Evolutionary conservation across 2,329 filamentous ascomycete genomes (phyloP).

Genomic region (Clarireedia paspali): DNA sequence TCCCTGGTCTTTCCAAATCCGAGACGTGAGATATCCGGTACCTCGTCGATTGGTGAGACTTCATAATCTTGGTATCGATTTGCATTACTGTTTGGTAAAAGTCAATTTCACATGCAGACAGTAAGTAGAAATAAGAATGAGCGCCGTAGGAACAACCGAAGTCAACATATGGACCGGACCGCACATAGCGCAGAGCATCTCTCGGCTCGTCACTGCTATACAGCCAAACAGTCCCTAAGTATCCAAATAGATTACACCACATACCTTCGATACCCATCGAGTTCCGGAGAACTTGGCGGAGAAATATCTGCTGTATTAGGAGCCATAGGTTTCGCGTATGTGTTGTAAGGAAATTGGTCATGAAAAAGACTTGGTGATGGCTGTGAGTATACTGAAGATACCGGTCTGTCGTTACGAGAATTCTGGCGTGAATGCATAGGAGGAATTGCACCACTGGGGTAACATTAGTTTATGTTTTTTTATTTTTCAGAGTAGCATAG

Average conservation of each 20-base stretch:
- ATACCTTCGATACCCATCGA: slow-evolving; percentile 20
- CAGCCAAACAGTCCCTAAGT: background rate
- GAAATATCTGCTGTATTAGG: slow-evolving; percentile 31
- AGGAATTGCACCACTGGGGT: slow-evolving; percentile 14
- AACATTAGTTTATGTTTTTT: slow-evolving; percentile 15
- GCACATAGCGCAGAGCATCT: background rate
- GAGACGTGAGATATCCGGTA: slow-evolving; percentile 22
- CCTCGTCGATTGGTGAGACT: slow-evolving; percentile 36
- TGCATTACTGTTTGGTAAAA: slow-evolving; percentile 14
- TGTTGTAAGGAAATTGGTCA: slow-evolving; percentile 16
- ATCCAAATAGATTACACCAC: slow-evolving; percentile 14
- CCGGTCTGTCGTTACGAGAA: slow-evolving; percentile 35
- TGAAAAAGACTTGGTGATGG: slow-evolving; percentile 34
- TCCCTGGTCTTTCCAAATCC: slow-evolving; percentile 7
- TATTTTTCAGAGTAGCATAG: slow-evolving; percentile 12
- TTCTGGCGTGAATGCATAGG: slow-evolving; percentile 18
- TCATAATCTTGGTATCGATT: slow-evolving; percentile 20
- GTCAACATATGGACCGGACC: background rate
- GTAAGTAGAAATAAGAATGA: background rate
- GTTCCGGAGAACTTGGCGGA: slow-evolving; percentile 36
- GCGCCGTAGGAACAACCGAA: too few species aligned
- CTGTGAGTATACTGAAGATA: slow-evolving; percentile 56
- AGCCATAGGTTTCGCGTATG: slow-evolving; percentile 27
- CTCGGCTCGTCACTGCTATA: background rate
- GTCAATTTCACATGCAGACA: background rate